phyloP scores from a whole-genome alignment of 257 asterid species.

The Knoxia roxburghii region DNA sequence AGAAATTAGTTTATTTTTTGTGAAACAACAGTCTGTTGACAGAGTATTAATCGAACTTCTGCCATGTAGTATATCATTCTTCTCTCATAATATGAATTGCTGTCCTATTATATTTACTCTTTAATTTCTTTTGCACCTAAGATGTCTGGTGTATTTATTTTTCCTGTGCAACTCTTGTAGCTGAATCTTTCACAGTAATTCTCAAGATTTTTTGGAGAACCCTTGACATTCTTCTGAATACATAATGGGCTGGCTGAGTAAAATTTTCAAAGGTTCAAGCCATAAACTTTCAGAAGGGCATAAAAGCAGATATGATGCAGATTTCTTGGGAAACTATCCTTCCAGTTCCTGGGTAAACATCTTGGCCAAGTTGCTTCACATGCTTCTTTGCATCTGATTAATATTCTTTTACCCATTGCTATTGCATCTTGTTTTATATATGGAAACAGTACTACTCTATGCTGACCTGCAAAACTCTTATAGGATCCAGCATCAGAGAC shows the following conservation, averaged over 20 bases:
- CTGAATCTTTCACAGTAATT: slow-evolving; percentile 31
- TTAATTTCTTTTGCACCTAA: not conserved
- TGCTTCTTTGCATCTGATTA: not conserved
- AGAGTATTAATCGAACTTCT: not conserved
- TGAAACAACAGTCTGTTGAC: not conserved
- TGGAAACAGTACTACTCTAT: not conserved
- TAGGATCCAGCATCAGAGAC: slow-evolving; percentile 59
- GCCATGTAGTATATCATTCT: not conserved
- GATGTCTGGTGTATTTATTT: not conserved
- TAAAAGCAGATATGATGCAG: slow-evolving; percentile 54
- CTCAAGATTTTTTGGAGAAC: slow-evolving; percentile 18
- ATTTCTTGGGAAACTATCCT: slow-evolving; percentile 40
- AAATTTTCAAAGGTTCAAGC: slow-evolving; percentile 59
- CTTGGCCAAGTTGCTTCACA: not conserved
- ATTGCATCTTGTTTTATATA: not conserved
- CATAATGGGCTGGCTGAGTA: slow-evolving; percentile 82
- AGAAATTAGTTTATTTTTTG: not conserved
- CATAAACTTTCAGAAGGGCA: slow-evolving; percentile 61
- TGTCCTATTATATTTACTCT: not conserved
- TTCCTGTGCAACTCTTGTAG: slow-evolving; percentile 18
- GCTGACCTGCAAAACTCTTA: not conserved
- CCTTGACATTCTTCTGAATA: not conserved
- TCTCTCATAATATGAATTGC: not conserved
- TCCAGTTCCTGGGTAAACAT: slow-evolving; percentile 58
- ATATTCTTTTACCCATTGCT: not conserved